phyloP scores from a whole-genome alignment of 2,329 filamentous ascomycete genomes.

The Chalaropsis ovoidea region DNA sequence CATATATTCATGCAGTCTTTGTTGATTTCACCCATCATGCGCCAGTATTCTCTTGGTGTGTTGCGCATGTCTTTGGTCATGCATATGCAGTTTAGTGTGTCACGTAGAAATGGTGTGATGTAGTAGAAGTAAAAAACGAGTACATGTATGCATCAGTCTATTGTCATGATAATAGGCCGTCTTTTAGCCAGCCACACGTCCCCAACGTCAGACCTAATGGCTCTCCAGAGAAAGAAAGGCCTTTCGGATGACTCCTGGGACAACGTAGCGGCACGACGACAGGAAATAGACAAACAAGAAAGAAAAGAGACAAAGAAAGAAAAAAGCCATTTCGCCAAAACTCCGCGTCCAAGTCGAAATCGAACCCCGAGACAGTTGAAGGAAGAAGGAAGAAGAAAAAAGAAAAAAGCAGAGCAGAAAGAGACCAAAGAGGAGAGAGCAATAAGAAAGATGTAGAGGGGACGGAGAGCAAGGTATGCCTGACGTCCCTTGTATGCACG shows the following conservation, averaged over 20 bases:
- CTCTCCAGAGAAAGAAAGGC: not conserved
- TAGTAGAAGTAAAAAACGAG: not conserved
- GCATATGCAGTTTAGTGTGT: not conserved
- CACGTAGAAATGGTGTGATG: not conserved
- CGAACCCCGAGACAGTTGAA: conserved; percentile 8
- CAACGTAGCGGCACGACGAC: not conserved
- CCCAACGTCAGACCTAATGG: not conserved
- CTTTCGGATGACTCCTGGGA: not conserved
- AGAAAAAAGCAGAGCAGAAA: not conserved
- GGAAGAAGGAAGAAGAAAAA: not conserved
- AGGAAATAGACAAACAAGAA: not conserved
- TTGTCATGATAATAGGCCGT: not conserved
- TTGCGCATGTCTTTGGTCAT: not conserved
- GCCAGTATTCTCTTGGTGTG: not conserved
- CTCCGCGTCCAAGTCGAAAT: conserved; percentile 18
- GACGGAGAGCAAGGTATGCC: too few species aligned
- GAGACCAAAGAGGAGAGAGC: not conserved
- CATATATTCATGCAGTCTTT: conserved; percentile 4
- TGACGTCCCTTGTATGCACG: too few species aligned
- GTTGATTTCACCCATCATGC: not conserved
- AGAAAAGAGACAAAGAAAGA: conserved; percentile 5
- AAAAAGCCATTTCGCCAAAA: conserved; percentile 16
- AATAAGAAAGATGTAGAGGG: not conserved
- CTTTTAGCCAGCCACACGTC: not conserved
- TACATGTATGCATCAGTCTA: conserved; percentile 1